Evolutionary conservation across 768 basidiomycete genomes (phyloP).

Genomic region (Pulveroboletus sp.): DNA sequence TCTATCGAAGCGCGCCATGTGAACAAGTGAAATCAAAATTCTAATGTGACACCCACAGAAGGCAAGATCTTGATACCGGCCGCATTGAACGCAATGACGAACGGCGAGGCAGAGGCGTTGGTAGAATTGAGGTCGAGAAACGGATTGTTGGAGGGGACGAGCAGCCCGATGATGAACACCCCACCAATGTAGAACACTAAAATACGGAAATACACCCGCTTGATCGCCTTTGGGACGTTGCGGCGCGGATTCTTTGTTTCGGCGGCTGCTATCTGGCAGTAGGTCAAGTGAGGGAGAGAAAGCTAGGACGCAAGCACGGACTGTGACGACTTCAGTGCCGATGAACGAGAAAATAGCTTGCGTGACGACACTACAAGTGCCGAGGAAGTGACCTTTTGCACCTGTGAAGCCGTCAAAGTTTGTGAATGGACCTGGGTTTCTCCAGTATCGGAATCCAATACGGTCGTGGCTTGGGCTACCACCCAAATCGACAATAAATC

Average conservation of each 20-base stretch:
- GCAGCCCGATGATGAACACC: not conserved
- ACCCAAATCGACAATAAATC: too few species aligned
- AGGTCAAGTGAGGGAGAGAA: not conserved
- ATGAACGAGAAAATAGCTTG: not conserved
- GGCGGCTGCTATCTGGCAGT: not conserved
- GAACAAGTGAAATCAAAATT: too few species aligned
- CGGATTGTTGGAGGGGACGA: not conserved
- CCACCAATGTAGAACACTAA: not conserved
- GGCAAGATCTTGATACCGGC: too few species aligned
- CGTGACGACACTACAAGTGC: not conserved
- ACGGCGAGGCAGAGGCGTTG: not conserved
- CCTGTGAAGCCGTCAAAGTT: not conserved
- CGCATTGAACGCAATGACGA: not conserved
- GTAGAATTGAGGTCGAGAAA: not conserved
- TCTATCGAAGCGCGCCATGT: too few species aligned
- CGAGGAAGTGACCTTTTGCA: not conserved
- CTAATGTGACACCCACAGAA: too few species aligned
- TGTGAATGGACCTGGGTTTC: not conserved
- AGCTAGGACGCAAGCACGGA: not conserved
- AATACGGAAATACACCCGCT: too few species aligned
- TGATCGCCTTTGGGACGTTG: not conserved
- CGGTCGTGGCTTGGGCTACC: not conserved
- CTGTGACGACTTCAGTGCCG: not conserved
- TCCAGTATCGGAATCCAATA: not conserved
- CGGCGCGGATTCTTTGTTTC: not conserved